Base-by-base conservation (phyloP, 2,329 filamentous ascomycete genomes). In the Diaporthe vaccinii region DNA sequence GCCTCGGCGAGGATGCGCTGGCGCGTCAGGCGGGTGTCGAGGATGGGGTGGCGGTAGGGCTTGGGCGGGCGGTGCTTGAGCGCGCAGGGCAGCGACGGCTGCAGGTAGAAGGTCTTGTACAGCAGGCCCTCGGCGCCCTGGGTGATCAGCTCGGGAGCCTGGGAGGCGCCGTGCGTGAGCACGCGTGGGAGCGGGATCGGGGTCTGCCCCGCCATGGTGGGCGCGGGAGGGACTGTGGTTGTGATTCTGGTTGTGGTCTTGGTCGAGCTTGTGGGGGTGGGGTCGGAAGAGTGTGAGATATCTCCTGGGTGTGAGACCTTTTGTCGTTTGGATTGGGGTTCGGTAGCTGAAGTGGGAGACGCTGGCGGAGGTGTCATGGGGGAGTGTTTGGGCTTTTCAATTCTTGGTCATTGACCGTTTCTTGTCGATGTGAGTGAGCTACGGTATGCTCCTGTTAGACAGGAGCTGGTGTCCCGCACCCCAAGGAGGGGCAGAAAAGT, bases 111-210 rank as follows among this genome's bases (percentile, higher is more conserved):
- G 25, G 95, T 96, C 84, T 92, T 93, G 91, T 97, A 98, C 82
- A 99, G 91, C 78, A 96, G 95, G 76, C 95, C 96, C 90, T 99
- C 97, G 82, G 97, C 97, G 85, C 97, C 97, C 89, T 98, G 97
- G 74, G 95, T 93, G 79, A 98, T 91, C 81, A 98, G 93, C 67
- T 82, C 84, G 77, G 95, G 91, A 67, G 90, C 84, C 79, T 87
- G 83, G 53, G 91, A 87, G 77, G 89, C 86, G 82, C 90, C 89
- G 86, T 91, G 86, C 75, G 88, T 87, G 84, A 95, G 93, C 79
- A 93, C 89, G 46, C 87, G 84, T 51, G 93, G 93, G 77, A 94
- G 91, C 78, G 88, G 85, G 79, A 88, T 87, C 73, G 80, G 75
- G 67, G 80, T 81, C 44, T 74, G 65, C 49, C 46, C 53, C 44